A percentile compares a stretch with the other conserved stretches of the same genome.
These are phyloP conservation scores for Penicillium egyptiacum DNA, from an alignment of 495 filamentous ascomycete species.

Conservation along the genomic window DNA sequence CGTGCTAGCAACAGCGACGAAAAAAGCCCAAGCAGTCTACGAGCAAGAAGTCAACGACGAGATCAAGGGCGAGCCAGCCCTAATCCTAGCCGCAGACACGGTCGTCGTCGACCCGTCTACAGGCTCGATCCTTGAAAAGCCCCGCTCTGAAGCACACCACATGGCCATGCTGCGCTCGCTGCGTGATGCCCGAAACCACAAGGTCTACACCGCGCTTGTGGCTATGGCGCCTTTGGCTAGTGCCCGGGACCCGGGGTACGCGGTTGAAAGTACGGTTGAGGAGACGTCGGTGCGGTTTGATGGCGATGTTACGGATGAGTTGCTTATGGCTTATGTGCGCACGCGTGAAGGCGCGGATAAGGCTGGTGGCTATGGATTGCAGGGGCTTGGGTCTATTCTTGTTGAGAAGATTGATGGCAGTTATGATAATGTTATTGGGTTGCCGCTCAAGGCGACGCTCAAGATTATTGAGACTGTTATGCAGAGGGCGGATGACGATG, in stretches of 20 bases:
- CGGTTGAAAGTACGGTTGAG: conserved; percentile 75
- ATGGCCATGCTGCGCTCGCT: conserved; percentile 76
- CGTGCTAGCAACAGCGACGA: conserved; percentile 79
- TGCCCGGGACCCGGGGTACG: conserved; percentile 79
- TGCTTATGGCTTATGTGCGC: conserved; percentile 81
- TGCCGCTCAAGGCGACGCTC: conserved; percentile 79
- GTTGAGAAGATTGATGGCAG: conserved; percentile 86
- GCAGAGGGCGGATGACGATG: conserved; percentile 54
- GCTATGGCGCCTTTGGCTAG: conserved; percentile 76
- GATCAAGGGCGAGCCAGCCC: conserved; percentile 65
- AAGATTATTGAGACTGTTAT: conserved; percentile 83
- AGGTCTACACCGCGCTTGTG: conserved; percentile 79
- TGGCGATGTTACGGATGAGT: conserved; percentile 69
- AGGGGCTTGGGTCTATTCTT: conserved; percentile 81
- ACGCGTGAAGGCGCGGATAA: conserved; percentile 95
- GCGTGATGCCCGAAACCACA: conserved; percentile 70
- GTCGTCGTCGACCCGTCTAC: conserved; percentile 65
- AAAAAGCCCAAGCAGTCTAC: conserved; percentile 83
- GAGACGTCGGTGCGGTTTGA: conserved; percentile 86
- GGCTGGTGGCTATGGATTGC: conserved; percentile 92
- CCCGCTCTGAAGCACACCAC: conserved; percentile 74
- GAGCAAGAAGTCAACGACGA: conserved; percentile 58
- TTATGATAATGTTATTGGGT: conserved; percentile 93
- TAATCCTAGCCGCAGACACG: conserved; percentile 91
- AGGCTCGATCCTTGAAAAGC: conserved; percentile 87